Percentiles rank a stretch among this genome's conserved stretches.
These are phyloP conservation scores for Saxophila tyrrhenica DNA, from an alignment of 495 filamentous ascomycete genomes.

Conservation along the genomic window DNA sequence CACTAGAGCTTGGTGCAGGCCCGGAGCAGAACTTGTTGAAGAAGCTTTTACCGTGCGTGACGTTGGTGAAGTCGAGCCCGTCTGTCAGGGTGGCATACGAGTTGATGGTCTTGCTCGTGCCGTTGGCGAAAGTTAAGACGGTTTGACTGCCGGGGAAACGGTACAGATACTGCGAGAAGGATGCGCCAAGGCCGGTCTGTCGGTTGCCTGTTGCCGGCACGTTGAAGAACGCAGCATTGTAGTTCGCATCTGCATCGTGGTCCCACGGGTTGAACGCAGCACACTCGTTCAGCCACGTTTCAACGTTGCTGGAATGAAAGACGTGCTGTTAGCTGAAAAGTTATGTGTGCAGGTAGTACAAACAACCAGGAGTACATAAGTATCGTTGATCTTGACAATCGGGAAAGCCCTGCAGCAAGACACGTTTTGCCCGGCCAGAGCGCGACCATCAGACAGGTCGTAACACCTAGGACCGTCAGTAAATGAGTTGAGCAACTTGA, in stretches of 20 bases:
- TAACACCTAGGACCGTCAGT: neutral
- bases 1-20: neutral
- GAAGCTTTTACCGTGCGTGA: slow-evolving; percentile 2
- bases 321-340: neutral
- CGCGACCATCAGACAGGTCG: neutral
- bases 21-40: slow-evolving; percentile 4
- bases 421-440: neutral
- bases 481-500: slow-evolving; percentile 20
- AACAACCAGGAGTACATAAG: slow-evolving; percentile 7
- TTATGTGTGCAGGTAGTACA: neutral
- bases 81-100: neutral
- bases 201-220: neutral
- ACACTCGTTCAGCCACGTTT: slow-evolving; percentile 11
- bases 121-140: slow-evolving; percentile 9
- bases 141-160: slow-evolving; percentile 3
- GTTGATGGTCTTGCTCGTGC: neutral
- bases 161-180: neutral
- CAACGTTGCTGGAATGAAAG: neutral
- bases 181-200: neutral
- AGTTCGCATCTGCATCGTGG: slow-evolving; percentile 35
- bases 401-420: slow-evolving; percentile 11
- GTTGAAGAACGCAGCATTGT: slow-evolving; percentile 20
- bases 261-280: slow-evolving; percentile 10
- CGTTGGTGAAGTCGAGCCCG: neutral
- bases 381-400: slow-evolving; percentile 29